Evolutionary conservation across 2,329 filamentous ascomycete species (phyloP), one percentile per base, ranked within the genome.

Genomic region (Ophiognomonia clavigignenti-juglandacearum): DNA sequence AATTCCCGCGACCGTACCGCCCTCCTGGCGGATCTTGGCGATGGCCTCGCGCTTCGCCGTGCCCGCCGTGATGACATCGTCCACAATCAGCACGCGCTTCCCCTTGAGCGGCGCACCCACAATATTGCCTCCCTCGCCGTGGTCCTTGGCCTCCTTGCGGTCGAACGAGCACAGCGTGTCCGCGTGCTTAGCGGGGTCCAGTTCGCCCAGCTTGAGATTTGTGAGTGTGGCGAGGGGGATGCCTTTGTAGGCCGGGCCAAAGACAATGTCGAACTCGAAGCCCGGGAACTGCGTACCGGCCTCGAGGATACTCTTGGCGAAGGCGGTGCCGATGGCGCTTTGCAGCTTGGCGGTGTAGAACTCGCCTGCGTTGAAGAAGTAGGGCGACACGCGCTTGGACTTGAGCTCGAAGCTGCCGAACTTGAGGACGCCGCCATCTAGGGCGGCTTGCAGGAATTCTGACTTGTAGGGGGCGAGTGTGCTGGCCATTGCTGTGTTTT

Each of bases 351-450:
- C 86, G 43, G 83, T 84, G 75, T 93, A 89, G 70, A 97, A 95
- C 59, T 88, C 82, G 51, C 91, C 90, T 39, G 91, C 90, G 68
- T 96, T 96, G 82, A 97, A 95, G 76, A 97, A 97, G 78, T 97
- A 97, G 35, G 93, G 93, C 11, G 90, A 96, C 59, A 75, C 76
- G 61, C 92, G 88, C 69, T 88, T 88, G 45, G 91, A 96, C 73
- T 98, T 98, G 63, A 98, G 82, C 58, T 85, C 87, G 71, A 88
- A 93, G 63, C 77, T 82, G 66, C 88, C 88, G 65, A 93, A 93
- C 61, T 83, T 86, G 56, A 93, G 80, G 59, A 88, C 83, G 53
- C 78, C 77, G 58, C 83, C 82, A 19, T 72, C 67, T 56, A 91
- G 76, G 61, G 85, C 79, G 48, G 85, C 78, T 61, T 79, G 68